Evolutionary conservation across 2,329 filamentous ascomycete species (phyloP).

Genomic region (Macrophomina phaseolina): DNA sequence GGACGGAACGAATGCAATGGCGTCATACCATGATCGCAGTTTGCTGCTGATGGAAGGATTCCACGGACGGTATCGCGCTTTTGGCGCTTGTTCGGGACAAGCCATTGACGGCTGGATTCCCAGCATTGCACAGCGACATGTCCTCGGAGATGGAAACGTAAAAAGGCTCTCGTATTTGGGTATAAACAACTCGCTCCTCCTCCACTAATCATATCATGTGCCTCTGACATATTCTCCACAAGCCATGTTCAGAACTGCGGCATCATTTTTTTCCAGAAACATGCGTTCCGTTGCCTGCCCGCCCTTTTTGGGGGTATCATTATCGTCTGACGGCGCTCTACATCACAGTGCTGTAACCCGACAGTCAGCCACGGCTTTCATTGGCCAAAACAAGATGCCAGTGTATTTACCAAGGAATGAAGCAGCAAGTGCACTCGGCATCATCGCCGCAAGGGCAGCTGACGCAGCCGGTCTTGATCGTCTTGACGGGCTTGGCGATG

Average conservation of each 20-base stretch:
- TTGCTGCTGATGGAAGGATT: no score
- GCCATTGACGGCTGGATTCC: no score
- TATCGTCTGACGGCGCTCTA: constrained; percentile 1
- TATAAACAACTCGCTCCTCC: constrained; percentile 1
- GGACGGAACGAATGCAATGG: no score
- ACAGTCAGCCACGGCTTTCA: not conserved
- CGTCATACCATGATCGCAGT: no score
- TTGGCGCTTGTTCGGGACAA: no score
- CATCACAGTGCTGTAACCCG: constrained; percentile 6
- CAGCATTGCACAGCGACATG: no score
- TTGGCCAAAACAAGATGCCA: not conserved
- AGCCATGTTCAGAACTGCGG: no score
- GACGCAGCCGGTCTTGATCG: constrained; percentile 27
- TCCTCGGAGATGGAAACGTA: not conserved
- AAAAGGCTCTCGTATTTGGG: constrained; percentile 1
- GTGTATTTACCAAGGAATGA: constrained; percentile 30
- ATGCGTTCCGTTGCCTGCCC: no score
- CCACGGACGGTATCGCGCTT: no score
- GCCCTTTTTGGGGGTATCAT: not conserved
- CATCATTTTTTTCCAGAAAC: no score
- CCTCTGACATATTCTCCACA: not conserved
- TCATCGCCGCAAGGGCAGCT: constrained; percentile 28
- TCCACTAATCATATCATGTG: not conserved
- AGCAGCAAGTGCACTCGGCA: constrained; percentile 27
- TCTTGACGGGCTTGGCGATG: constrained; percentile 26